phyloP scores from a whole-genome alignment of 306 rosid species.

The Sesbania bispinosa region DNA sequence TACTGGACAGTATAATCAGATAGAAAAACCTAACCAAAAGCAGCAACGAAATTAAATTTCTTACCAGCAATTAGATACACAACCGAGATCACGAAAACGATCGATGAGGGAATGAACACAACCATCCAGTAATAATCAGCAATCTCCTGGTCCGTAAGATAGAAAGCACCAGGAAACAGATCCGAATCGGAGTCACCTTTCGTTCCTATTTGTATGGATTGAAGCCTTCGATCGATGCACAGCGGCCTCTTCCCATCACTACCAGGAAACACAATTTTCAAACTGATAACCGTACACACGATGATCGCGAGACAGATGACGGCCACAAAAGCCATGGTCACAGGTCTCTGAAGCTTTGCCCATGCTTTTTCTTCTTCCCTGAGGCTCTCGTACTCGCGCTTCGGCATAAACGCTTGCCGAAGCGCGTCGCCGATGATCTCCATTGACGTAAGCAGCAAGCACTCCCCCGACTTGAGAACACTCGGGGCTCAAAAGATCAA shows the following conservation, averaged over 20 bases:
- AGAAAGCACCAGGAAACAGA: constrained; percentile 55
- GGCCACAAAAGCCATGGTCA: constrained; percentile 28
- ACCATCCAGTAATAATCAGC: constrained; percentile 92
- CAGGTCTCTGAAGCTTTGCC: constrained; percentile 79
- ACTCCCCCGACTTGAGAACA: background rate
- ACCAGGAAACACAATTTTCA: constrained; percentile 70
- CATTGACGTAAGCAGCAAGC: constrained; percentile 37
- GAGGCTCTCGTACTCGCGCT: constrained; percentile 81
- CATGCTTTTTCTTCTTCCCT: constrained; percentile 86
- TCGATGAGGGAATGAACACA: constrained; percentile 69
- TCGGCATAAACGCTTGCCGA: constrained; percentile 94
- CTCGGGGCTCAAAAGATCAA: background rate
- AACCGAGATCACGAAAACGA: constrained; percentile 52
- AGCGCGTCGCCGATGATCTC: constrained; percentile 87
- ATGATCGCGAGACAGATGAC: constrained; percentile 36
- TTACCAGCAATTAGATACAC: constrained; percentile 82
- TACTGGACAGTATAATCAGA: background rate
- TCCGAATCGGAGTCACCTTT: constrained; percentile 63
- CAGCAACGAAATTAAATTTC: background rate
- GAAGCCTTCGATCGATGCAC: constrained; percentile 66
- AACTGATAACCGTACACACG: constrained; percentile 49
- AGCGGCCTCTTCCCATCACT: constrained; percentile 59
- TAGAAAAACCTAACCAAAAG: background rate
- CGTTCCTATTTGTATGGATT: constrained; percentile 43
- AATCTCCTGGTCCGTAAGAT: constrained; percentile 82